A percentile compares a stretch with the other conserved stretches of the same genome.
Evolutionary conservation across 352 stramenopile species (phyloP).

Genomic region (Pythium phragmiticola): DNA sequence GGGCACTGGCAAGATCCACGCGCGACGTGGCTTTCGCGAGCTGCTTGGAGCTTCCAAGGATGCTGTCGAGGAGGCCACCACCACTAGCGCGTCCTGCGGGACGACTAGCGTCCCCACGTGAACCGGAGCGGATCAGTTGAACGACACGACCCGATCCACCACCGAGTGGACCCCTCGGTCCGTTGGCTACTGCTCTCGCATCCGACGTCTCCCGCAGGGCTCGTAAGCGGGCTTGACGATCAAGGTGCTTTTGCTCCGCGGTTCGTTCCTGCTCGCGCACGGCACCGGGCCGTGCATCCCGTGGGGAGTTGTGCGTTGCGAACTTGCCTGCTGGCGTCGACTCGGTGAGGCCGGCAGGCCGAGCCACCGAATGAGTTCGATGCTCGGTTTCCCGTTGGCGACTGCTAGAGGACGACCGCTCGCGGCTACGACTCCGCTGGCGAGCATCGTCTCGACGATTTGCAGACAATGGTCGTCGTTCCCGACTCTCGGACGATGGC

Average conservation of each 20-base stretch:
- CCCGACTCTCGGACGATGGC: conserved; percentile 1
- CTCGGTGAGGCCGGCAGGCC: neutral
- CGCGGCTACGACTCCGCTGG: conserved; percentile 14
- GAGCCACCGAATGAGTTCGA: neutral
- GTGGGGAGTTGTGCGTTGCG: neutral
- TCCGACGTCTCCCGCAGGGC: conserved; percentile 10
- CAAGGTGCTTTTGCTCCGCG: conserved; percentile 26
- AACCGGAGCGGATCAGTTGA: conserved; percentile 19
- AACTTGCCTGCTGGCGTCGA: neutral
- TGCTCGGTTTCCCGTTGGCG: neutral
- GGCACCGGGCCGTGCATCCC: neutral
- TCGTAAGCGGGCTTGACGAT: conserved; percentile 25
- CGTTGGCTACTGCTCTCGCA: neutral
- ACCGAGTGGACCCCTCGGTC: neutral
- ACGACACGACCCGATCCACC: conserved; percentile 21
- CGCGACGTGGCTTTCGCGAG: conserved; percentile 66
- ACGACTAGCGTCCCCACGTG: neutral
- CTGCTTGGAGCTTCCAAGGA: conserved; percentile 63
- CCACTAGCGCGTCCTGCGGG: conserved; percentile 13
- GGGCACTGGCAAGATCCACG: conserved; percentile 47
- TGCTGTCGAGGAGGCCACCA: conserved; percentile 50
- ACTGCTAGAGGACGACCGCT: neutral
- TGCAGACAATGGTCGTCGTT: conserved; percentile 1
- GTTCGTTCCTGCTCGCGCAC: conserved; percentile 11
- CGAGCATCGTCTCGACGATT: conserved; percentile 9